A percentile compares a stretch with the other conserved stretches of the same genome.
phyloP scores from a whole-genome alignment of 352 stramenopile genomes.

The Globisporangium emineosum region DNA sequence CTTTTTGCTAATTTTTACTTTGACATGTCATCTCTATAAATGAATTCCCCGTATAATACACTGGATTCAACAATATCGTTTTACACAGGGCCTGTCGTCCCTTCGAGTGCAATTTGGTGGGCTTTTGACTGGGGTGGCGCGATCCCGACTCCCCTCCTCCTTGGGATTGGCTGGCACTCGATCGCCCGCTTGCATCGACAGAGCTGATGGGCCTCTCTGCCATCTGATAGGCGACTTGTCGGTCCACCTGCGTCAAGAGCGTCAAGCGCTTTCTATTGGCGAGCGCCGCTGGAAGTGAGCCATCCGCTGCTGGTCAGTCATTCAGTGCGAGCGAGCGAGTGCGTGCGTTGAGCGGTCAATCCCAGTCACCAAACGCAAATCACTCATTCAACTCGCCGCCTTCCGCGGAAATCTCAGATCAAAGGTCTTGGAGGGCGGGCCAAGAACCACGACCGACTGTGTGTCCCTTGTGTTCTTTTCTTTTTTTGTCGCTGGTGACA shows the following conservation, averaged over 20 bases:
- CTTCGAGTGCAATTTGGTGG: not conserved
- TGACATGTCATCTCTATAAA: not conserved
- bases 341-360: too few relatives aligned
- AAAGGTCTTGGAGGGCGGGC: not conserved
- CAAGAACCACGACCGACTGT: not conserved
- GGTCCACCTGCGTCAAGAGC: not conserved
- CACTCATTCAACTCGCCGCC: not conserved
- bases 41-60: not conserved
- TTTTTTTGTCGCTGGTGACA: not conserved
- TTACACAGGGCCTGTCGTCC: not conserved
- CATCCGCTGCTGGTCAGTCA: constrained; percentile 1
- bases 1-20: too few relatives aligned
- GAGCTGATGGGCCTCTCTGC: constrained; percentile 2
- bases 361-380: not conserved
- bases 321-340: not conserved
- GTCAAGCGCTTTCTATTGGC: constrained; percentile 11
- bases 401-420: constrained; percentile 9
- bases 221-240: constrained; percentile 9
- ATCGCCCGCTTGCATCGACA: not conserved
- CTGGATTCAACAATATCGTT: not conserved
- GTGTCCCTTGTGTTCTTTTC: constrained; percentile 2
- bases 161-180: not conserved
- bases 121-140: not conserved
- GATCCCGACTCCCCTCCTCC: not conserved
- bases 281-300: constrained; percentile 5